phyloP scores from a whole-genome alignment of 495 filamentous ascomycete species.

The Extremus antarcticus region DNA sequence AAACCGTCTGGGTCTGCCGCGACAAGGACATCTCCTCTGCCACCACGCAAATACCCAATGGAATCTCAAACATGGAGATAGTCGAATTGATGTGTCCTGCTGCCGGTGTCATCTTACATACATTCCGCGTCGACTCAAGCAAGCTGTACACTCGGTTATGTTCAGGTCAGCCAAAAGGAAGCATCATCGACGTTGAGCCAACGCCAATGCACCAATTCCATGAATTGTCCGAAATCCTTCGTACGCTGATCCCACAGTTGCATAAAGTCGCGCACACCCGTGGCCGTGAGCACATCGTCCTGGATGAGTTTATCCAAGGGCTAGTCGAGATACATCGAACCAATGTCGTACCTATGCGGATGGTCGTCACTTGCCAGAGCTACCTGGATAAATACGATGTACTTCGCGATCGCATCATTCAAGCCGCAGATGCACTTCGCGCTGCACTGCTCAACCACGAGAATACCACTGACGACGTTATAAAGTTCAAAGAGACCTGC shows the following conservation, averaged over 20 bases:
- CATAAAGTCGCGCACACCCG: slow-evolving; percentile 5
- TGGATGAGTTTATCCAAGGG: slow-evolving; percentile 4
- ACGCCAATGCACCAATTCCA: not conserved
- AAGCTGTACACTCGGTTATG: not conserved
- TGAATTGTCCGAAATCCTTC: not conserved
- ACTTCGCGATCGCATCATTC: not conserved
- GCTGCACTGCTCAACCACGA: not conserved
- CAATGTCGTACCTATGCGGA: not conserved
- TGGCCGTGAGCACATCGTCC: slow-evolving; percentile 1
- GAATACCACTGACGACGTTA: not conserved
- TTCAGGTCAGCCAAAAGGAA: not conserved
- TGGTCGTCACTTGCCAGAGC: not conserved
- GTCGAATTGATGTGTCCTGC: not conserved
- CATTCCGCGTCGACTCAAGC: not conserved
- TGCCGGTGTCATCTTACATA: not conserved
- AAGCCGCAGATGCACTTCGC: not conserved
- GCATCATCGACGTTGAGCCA: not conserved
- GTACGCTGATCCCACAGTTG: not conserved
- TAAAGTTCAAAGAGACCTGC: too few species aligned
- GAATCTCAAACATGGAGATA: not conserved
- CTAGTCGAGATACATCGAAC: not conserved
- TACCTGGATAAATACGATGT: slow-evolving; percentile 3
- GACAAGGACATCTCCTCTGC: too few species aligned
- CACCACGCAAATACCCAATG: too few species aligned
- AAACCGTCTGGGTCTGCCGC: too few species aligned